Base-by-base conservation (phyloP, 768 basidiomycete genomes). In the Russula sp. region DNA sequence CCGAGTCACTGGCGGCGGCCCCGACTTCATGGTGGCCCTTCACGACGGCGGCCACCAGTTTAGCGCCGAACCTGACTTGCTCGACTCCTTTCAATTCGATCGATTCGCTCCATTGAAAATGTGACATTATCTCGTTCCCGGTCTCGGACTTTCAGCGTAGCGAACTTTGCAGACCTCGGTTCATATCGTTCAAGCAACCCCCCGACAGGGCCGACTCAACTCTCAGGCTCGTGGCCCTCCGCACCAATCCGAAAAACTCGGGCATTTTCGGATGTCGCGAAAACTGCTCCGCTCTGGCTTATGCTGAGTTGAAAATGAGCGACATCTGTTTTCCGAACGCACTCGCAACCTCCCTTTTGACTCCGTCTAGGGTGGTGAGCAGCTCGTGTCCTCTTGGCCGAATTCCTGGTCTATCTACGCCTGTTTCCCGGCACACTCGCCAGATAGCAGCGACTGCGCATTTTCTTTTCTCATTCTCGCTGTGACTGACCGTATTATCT, bases 121-220 rank as follows among this genome's bases (percentile, higher is more conserved):
- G n/a, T 22, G 46, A 22, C 46, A 11, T 46, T 10, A 24, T 48
- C 44, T 22, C 22, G 22, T 11, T 48, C 46, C 22, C 13, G 10
- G 22, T 18, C 13, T 50, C 8, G 24, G 49, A 10, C 42, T 14
- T 14, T 11, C 20, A 13, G 18, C 62, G 70, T 63, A 76, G 75
- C 59, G 72, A 76, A 69, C 59, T 83, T 74, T 75, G 72, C 69
- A 26, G 24, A 49, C 10, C 48, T 6, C n/a, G 20, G 46, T n/a
- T 66, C 72, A 80, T 79, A 80, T 79, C 83, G 86, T 87, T 86
- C 87, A 73, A 85, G 88, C 69, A 75, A 76, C 57, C 85, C 87
- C 71, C 80, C n/a, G n/a, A n/a, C n/a, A n/a, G n/a, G n/a, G n/a
- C n/a, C 5, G 28, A 30, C 53, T 75, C 87, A 0, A 79, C 84